These are phyloP conservation scores for Yamadazyma sp. DNA, from an alignment of 1,139 yeast species.

Conservation along the genomic window DNA sequence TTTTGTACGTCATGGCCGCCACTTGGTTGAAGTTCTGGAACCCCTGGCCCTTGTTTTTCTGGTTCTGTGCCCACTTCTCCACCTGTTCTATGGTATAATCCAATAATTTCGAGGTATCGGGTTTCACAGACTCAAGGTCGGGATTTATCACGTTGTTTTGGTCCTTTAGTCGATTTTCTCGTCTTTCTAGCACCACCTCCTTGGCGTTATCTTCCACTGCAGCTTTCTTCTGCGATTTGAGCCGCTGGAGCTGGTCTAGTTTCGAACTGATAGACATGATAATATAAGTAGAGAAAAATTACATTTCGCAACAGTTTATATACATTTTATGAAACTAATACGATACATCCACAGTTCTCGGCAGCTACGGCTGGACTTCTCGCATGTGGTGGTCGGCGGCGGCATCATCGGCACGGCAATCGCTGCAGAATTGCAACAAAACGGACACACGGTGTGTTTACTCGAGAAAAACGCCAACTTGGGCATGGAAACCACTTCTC, in stretches of 20 bases:
- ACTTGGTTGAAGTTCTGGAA: constrained; percentile 45
- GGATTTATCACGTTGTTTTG: constrained; percentile 1
- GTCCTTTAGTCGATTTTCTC: constrained; percentile 8
- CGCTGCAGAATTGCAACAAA: constrained; percentile 62
- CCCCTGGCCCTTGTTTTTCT: constrained; percentile 8
- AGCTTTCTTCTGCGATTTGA: constrained; percentile 10
- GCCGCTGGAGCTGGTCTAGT: constrained; percentile 8
- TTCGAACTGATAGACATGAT: background rate
- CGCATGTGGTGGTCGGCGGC: constrained; percentile 83
- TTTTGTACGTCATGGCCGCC: constrained; percentile 56
- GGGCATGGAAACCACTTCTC: constrained; percentile 80
- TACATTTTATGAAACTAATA: background rate
- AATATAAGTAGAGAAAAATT: background rate
- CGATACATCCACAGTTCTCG: constrained; percentile 7
- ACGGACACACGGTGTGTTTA: constrained; percentile 51
- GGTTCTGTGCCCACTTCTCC: constrained; percentile 60
- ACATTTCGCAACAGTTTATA: background rate
- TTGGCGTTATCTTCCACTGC: constrained; percentile 13
- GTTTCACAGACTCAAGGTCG: background rate
- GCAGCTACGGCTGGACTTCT: constrained; percentile 47
- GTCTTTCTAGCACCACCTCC: constrained; percentile 8
- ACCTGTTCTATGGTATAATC: constrained; percentile 69
- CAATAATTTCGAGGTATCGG: constrained; percentile 24
- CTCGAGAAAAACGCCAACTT: constrained; percentile 64
- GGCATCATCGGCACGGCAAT: constrained; percentile 87